Percentiles rank a stretch among this genome's conserved stretches.
These are phyloP conservation scores for Pichia kluyveri DNA, from an alignment of 805 yeast genomes.

Conservation along the genomic window DNA sequence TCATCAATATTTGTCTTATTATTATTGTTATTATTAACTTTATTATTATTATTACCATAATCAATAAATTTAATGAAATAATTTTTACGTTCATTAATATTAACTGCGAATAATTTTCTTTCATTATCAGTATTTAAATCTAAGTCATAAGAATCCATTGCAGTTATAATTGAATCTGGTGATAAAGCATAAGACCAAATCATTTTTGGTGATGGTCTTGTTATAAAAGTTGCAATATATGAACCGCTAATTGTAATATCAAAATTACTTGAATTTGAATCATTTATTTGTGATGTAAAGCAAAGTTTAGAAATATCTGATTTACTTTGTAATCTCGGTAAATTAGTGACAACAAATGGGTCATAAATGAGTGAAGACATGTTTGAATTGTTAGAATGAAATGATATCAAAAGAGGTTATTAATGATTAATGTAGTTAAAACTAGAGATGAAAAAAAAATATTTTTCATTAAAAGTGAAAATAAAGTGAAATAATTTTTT, in stretches of 20 bases:
- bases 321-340: slow-evolving; percentile 25
- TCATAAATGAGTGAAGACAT: slow-evolving; percentile 19
- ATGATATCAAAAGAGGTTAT: no score
- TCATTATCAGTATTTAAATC: slow-evolving; percentile 10
- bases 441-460: background rate
- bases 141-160: slow-evolving; percentile 28
- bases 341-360: slow-evolving; percentile 25
- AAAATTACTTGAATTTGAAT: slow-evolving; percentile 27
- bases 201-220: slow-evolving; percentile 49
- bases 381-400: background rate
- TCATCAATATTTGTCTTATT: slow-evolving; percentile 16
- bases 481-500: no score
- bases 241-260: slow-evolving; percentile 50
- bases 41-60: slow-evolving; percentile 17
- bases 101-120: slow-evolving; percentile 23
- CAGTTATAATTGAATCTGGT: slow-evolving; percentile 35
- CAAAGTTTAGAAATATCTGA: slow-evolving; percentile 16
- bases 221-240: slow-evolving; percentile 39
- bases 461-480: background rate
- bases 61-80: slow-evolving; percentile 19
- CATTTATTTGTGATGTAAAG: slow-evolving; percentile 17
- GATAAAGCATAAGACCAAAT: slow-evolving; percentile 47
- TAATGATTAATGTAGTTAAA: no score
- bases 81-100: slow-evolving; percentile 29
- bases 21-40: slow-evolving; percentile 22